Evolutionary conservation across 805 yeast species (phyloP).

Genomic region (Yamadazyma sp.): DNA sequence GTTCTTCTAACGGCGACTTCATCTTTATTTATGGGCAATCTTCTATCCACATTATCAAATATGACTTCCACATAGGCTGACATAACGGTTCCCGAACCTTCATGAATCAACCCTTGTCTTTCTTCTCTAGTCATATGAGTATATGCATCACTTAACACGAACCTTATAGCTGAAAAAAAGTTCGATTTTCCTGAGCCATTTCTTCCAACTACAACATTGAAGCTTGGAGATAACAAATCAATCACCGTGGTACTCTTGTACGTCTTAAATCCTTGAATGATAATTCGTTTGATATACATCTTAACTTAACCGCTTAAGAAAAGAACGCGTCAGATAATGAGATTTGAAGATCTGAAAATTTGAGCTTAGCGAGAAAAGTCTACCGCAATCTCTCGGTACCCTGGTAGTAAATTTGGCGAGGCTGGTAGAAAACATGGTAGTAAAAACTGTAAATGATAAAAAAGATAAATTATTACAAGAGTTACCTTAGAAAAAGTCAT

Average conservation of each 20-base stretch:
- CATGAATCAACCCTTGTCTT: slow-evolving; percentile 82
- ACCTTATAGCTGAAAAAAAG: slow-evolving; percentile 91
- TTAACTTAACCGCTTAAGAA: not conserved
- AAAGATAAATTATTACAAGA: not conserved
- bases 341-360: no score
- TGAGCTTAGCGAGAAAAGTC: no score
- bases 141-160: slow-evolving; percentile 87
- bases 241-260: slow-evolving; percentile 80
- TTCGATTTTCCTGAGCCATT: slow-evolving; percentile 98
- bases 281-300: slow-evolving; percentile 51
- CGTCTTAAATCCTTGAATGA: slow-evolving; percentile 91
- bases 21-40: slow-evolving; percentile 66
- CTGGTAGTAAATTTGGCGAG: no score
- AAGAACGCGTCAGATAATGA: no score
- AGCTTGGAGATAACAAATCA: slow-evolving; percentile 73
- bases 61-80: slow-evolving; percentile 90
- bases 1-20: slow-evolving; percentile 82
- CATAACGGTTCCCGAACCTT: slow-evolving; percentile 86
- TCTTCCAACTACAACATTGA: slow-evolving; percentile 81
- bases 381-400: no score
- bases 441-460: not conserved
- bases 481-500: not conserved
- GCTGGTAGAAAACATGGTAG: not conserved
- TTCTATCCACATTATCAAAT: slow-evolving; percentile 74
- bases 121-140: slow-evolving; percentile 82